Evolutionary conservation across 2,329 filamentous ascomycete genomes (phyloP).

Genomic region (Golovinomyces cichoracearum): DNA sequence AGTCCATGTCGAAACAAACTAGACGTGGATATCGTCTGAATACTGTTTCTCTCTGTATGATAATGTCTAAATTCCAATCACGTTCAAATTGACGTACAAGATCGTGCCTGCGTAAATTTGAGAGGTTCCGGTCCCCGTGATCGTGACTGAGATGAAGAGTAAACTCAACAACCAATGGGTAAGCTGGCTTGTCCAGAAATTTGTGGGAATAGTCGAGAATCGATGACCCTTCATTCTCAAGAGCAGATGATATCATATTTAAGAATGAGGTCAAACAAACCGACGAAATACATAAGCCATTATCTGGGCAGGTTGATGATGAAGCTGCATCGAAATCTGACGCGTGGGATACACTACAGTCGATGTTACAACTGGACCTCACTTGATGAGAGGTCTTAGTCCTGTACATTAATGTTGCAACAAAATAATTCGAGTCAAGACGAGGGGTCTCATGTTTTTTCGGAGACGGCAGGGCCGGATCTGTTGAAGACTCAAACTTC

Average conservation of each 20-base stretch:
- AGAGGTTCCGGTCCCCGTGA: slow-evolving; percentile 35
- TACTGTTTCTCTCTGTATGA: slow-evolving; percentile 46
- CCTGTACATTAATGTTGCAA: slow-evolving; percentile 30
- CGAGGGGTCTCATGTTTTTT: too few relatives aligned
- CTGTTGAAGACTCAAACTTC: too few relatives aligned
- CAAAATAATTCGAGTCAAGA: background rate
- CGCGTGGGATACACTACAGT: slow-evolving; percentile 14
- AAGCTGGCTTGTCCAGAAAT: slow-evolving; percentile 33
- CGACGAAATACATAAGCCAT: slow-evolving; percentile 38
- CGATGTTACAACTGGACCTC: slow-evolving; percentile 16
- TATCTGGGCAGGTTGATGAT: slow-evolving; percentile 28
- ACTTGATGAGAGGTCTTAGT: slow-evolving; percentile 15
- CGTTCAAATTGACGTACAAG: slow-evolving; percentile 61
- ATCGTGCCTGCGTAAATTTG: slow-evolving; percentile 54
- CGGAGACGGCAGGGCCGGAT: too few relatives aligned
- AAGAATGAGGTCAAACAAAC: slow-evolving; percentile 40
- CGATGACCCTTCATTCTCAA: slow-evolving; percentile 23
- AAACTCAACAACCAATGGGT: slow-evolving; percentile 40
- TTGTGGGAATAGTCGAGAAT: slow-evolving; percentile 35
- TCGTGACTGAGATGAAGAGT: slow-evolving; percentile 34
- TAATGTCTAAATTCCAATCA: slow-evolving; percentile 70
- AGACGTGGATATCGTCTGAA: slow-evolving; percentile 60
- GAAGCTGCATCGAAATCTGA: slow-evolving; percentile 9
- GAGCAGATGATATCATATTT: slow-evolving; percentile 37
- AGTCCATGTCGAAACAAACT: slow-evolving; percentile 97